A percentile compares a stretch with the other conserved stretches of the same genome.
phyloP scores from a whole-genome alignment of 2,329 filamentous ascomycete species.

The Clathrospora elynae region DNA sequence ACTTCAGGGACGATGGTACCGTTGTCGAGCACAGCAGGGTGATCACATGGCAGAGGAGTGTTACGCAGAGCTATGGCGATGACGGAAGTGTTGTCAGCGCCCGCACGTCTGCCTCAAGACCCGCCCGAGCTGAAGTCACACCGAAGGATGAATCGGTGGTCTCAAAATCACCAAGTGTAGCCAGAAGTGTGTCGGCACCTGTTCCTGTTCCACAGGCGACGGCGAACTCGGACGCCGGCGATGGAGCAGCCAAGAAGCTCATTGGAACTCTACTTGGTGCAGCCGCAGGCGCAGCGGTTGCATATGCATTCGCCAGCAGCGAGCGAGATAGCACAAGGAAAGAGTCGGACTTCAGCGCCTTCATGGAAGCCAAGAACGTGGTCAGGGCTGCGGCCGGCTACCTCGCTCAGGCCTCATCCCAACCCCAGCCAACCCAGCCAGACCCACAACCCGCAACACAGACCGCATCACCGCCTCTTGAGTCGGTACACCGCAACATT shows the following conservation, averaged over 20 bases:
- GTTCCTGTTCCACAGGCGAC: slow-evolving; percentile 28
- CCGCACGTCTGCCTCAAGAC: slow-evolving; percentile 32
- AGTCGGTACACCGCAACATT: slow-evolving; percentile 45
- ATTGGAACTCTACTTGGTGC: slow-evolving; percentile 79
- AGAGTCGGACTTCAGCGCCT: slow-evolving; percentile 49
- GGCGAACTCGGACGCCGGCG: slow-evolving; percentile 41
- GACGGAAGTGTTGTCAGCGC: slow-evolving; percentile 40
- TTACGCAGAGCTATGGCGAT: slow-evolving; percentile 40
- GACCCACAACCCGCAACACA: slow-evolving; percentile 43
- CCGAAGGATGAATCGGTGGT: slow-evolving; percentile 34
- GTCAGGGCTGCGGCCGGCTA: slow-evolving; percentile 37
- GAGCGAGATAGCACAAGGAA: slow-evolving; percentile 57
- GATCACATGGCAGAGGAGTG: slow-evolving; percentile 47
- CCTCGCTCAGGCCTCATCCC: slow-evolving; percentile 34
- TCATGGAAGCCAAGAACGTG: slow-evolving; percentile 40
- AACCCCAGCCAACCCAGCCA: slow-evolving; percentile 36
- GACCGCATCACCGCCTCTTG: slow-evolving; percentile 29
- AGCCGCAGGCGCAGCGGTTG: slow-evolving; percentile 75
- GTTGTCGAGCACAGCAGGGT: slow-evolving; percentile 53
- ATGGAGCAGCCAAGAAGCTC: slow-evolving; percentile 65
- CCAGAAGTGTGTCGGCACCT: slow-evolving; percentile 43
- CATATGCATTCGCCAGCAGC: slow-evolving; percentile 73
- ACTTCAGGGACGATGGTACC: slow-evolving; percentile 47
- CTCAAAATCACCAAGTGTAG: slow-evolving; percentile 33
- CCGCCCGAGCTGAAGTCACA: slow-evolving; percentile 29